phyloP scores from a whole-genome alignment of 495 filamentous ascomycete species.

The Aspergillus homomorphus region DNA sequence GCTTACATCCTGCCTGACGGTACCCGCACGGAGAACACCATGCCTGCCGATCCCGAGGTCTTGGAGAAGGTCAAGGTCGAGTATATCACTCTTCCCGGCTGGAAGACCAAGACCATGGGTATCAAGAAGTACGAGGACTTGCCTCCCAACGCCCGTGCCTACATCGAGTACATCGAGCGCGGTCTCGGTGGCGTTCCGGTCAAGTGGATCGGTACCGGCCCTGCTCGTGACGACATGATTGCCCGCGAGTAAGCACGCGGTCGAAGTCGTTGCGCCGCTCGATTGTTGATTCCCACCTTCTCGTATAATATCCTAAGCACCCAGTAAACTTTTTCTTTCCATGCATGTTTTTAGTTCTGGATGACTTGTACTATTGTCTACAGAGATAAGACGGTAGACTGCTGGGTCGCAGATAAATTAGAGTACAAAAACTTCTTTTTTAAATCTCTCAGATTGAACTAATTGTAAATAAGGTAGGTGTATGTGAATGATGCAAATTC shows the following conservation, averaged over 20 bases:
- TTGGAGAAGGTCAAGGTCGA: constrained; percentile 57
- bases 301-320: not conserved
- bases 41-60: constrained; percentile 67
- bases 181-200: constrained; percentile 65
- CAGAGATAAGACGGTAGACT: not conserved
- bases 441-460: not conserved
- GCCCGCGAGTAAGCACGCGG: constrained; percentile 37
- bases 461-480: no score
- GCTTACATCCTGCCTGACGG: constrained; percentile 61
- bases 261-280: not conserved
- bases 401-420: not conserved
- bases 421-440: not conserved
- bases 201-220: constrained; percentile 78
- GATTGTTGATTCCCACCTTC: not conserved
- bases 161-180: constrained; percentile 75
- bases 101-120: constrained; percentile 69
- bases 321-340: not conserved
- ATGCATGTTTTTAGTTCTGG: not conserved
- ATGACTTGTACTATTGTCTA: not conserved
- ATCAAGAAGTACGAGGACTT: constrained; percentile 60
- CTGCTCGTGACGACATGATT: constrained; percentile 66
- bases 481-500: no score
- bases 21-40: constrained; percentile 51
- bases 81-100: constrained; percentile 75
- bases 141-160: constrained; percentile 70